Percentiles rank a stretch among this genome's conserved stretches.
Conservation (phyloP, 352 stramenopile species). For the Phytophthora meadii region DNA sequence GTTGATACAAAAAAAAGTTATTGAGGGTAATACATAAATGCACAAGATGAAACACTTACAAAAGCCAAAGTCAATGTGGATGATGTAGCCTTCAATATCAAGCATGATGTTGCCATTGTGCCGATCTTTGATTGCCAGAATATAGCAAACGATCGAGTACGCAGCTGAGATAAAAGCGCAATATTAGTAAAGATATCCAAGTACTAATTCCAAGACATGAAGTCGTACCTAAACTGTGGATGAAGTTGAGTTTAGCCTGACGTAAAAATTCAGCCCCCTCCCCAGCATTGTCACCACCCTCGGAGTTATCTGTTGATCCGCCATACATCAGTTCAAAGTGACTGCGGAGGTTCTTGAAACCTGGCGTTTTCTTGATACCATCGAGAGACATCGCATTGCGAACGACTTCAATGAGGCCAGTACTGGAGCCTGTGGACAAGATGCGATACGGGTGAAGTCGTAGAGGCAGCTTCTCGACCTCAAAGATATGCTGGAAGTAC, state of each 20-base stretch:
- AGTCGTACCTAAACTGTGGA: conserved; percentile 82
- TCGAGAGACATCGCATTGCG: conserved; percentile 97
- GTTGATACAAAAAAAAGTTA: conserved; percentile 1
- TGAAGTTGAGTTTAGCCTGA: conserved; percentile 81
- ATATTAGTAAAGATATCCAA: conserved; percentile 11
- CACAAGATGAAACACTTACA: conserved; percentile 49
- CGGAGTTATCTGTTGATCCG: conserved; percentile 41
- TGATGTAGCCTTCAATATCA: conserved; percentile 95
- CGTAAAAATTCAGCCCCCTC: conserved; percentile 47
- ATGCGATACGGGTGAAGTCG: conserved; percentile 97
- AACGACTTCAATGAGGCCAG: conserved; percentile 96
- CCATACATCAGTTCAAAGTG: conserved; percentile 96
- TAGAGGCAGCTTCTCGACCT: conserved; percentile 89
- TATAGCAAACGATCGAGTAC: conserved; percentile 98
- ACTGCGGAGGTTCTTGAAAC: conserved; percentile 88
- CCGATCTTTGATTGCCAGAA: conserved; percentile 98
- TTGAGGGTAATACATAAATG: background rate
- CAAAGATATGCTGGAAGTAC: conserved; percentile 95
- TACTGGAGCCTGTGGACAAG: conserved; percentile 93
- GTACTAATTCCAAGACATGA: conserved; percentile 11
- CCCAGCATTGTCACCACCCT: conserved; percentile 48
- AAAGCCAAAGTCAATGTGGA: conserved; percentile 99
- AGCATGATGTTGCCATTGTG: conserved; percentile 99
- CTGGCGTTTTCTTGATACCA: conserved; percentile 93
- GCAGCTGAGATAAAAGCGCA: conserved; percentile 79